Evolutionary conservation across 2,329 filamentous ascomycete genomes (phyloP).

Genomic region (Colletotrichum horii): DNA sequence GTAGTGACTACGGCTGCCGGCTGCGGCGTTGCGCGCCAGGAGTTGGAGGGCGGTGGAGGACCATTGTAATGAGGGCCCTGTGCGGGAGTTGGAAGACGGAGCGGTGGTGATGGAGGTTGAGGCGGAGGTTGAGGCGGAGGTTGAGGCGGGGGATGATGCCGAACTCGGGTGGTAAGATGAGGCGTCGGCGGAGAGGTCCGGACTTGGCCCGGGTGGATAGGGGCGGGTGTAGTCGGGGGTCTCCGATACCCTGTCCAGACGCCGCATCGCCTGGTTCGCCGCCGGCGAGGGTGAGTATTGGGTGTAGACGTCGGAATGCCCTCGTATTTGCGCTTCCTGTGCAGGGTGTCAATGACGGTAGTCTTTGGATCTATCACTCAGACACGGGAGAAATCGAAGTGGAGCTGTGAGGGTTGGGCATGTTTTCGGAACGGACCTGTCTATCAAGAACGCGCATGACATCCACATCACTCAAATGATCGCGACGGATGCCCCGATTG

Average conservation of each 20-base stretch:
- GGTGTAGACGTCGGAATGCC: neutral
- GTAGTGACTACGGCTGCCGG: neutral
- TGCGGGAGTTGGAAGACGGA: neutral
- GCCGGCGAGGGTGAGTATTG: neutral
- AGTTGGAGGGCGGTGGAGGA: neutral
- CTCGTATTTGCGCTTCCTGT: neutral
- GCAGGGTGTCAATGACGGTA: neutral
- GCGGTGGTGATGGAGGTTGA: neutral
- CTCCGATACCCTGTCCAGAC: neutral
- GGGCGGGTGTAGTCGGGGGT: neutral
- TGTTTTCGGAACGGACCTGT: neutral
- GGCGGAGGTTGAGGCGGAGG: neutral
- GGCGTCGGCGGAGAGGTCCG: neutral
- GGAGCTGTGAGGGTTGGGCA: too few species aligned
- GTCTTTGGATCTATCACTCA: neutral
- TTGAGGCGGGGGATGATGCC: neutral
- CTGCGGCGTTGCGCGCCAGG: neutral
- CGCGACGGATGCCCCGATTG: neutral
- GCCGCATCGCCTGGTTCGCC: neutral
- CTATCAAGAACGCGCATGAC: neutral
- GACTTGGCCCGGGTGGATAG: neutral
- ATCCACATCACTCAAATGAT: neutral
- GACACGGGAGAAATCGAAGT: too few species aligned
- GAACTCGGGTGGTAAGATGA: neutral
- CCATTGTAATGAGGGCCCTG: neutral